Conservation (phyloP, 345 rosid genomes). For the Psidium guajava region DNA sequence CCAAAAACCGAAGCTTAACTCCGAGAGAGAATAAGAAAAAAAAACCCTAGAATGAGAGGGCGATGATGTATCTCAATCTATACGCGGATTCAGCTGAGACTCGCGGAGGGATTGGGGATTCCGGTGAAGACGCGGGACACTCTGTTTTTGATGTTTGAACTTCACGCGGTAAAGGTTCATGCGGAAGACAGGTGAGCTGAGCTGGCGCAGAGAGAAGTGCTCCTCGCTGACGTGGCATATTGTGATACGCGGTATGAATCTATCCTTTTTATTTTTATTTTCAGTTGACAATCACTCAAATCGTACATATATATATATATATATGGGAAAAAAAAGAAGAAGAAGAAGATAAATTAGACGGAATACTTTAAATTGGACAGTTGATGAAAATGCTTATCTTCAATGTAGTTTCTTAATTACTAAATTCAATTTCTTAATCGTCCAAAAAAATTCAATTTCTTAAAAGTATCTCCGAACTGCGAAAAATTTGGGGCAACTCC, state of each 20-base stretch:
- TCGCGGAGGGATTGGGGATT: background rate
- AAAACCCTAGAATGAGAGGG: background rate
- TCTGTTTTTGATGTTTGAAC: background rate
- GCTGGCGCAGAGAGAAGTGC: background rate
- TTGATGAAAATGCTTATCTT: no score
- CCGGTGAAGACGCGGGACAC: background rate
- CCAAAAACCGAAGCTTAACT: background rate
- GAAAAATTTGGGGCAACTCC: no score
- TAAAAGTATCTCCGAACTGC: no score
- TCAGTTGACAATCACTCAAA: no score
- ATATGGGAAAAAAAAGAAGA: no score
- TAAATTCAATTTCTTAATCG: no score
- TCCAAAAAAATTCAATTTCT: no score
- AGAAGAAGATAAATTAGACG: background rate
- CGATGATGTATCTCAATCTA: background rate
- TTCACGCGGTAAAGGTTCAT: background rate
- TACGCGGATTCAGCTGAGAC: no score
- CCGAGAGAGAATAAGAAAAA: background rate
- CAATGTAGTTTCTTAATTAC: no score
- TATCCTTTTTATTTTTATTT: rapidly evolving
- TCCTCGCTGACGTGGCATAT: background rate
- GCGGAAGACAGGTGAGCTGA: background rate
- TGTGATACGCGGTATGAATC: background rate
- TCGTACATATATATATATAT: no score
- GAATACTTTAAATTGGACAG: no score